Percentiles rank a stretch among this genome's conserved stretches.
Evolutionary conservation across 768 basidiomycete species (phyloP).

Genomic region (Tricholoma saponaceum): DNA sequence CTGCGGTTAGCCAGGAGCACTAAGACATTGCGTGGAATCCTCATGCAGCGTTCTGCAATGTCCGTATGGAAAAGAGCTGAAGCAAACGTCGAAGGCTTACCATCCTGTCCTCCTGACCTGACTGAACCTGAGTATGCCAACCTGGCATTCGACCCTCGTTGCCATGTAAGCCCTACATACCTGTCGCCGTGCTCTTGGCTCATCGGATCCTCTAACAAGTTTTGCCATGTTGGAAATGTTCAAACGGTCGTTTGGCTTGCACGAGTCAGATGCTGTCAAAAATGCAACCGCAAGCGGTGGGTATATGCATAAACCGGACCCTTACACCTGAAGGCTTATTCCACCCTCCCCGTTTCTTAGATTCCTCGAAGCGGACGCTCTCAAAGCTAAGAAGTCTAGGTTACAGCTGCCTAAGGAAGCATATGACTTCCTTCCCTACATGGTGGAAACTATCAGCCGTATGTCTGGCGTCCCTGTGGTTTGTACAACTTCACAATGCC

Average conservation of each 20-base stretch:
- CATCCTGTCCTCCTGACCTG: not conserved
- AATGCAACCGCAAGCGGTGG: not conserved
- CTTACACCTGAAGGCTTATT: not conserved
- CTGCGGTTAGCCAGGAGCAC: not conserved
- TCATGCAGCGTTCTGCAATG: slow-evolving; percentile 1
- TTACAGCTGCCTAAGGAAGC: not conserved
- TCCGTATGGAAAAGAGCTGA: not conserved
- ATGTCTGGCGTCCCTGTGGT: not conserved
- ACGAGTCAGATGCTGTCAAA: not conserved
- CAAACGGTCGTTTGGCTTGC: not conserved
- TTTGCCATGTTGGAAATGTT: slow-evolving; percentile 35
- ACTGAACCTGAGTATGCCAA: slow-evolving; percentile 1
- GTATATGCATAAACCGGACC: not conserved
- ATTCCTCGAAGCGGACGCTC: not conserved
- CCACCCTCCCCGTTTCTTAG: not conserved
- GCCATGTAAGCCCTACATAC: not conserved
- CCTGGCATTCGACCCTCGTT: not conserved
- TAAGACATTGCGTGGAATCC: not conserved
- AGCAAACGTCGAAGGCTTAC: not conserved
- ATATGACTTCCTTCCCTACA: not conserved
- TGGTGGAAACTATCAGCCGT: not conserved
- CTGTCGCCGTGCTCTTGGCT: not conserved
- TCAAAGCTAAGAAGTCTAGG: not conserved
- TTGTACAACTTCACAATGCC: not conserved
- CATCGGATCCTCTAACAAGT: slow-evolving; percentile 21